A percentile compares a stretch with the other conserved stretches of the same genome.
Conservation (phyloP, 73 alveolate genomes). For the Paramecium bursaria region DNA sequence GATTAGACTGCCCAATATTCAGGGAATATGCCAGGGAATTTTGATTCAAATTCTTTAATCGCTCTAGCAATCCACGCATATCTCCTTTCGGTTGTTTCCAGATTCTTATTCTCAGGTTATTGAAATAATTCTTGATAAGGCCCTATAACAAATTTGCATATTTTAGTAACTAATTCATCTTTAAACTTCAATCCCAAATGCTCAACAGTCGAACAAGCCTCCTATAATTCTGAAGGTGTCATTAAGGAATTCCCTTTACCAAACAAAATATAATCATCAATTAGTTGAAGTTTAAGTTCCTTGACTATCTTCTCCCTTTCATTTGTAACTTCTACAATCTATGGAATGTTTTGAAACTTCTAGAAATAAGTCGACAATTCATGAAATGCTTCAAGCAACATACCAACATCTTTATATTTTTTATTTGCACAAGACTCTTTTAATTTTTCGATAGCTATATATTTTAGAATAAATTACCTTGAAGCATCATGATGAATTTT, state of each 20-base stretch:
- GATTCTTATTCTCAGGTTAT: conserved; percentile 82
- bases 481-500: conserved; percentile 90
- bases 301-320: conserved; percentile 64
- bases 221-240: conserved; percentile 60
- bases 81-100: conserved; percentile 94
- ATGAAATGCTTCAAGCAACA: conserved; percentile 91
- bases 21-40: conserved; percentile 89
- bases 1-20: conserved; percentile 92
- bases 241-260: conserved; percentile 17
- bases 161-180: conserved; percentile 75
- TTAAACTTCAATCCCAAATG: conserved; percentile 67
- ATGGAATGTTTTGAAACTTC: conserved; percentile 87
- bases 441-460: conserved; percentile 91
- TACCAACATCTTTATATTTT: conserved; percentile 94
- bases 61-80: conserved; percentile 96
- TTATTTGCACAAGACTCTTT: conserved; percentile 84
- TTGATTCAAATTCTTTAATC: conserved; percentile 90
- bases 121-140: conserved; percentile 84
- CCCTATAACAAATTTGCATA: conserved; percentile 85
- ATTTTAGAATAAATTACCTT: no score
- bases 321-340: conserved; percentile 83
- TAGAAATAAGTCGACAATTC: conserved; percentile 90
- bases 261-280: conserved; percentile 68
- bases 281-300: conserved; percentile 59
- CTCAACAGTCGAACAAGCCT: conserved; percentile 73